Percentiles rank a stretch among this genome's conserved stretches.
Evolutionary conservation across 495 filamentous ascomycete species (phyloP).

Genomic region (Sordaria brevicollis): DNA sequence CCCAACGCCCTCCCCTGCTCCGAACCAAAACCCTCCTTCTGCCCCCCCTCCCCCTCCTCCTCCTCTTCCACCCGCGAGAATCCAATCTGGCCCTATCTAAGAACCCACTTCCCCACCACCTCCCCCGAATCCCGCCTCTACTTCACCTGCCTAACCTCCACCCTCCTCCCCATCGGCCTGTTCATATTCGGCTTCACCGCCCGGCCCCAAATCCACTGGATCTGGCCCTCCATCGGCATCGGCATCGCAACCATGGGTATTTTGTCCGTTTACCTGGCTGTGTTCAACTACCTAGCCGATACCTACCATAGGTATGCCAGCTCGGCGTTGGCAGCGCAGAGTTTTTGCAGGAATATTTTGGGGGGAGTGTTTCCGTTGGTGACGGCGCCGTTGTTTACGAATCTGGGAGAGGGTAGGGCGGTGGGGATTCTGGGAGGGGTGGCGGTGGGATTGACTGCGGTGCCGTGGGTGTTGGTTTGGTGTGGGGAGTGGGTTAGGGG

Average conservation of each 20-base stretch:
- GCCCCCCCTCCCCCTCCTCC: neutral
- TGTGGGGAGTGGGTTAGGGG: slow-evolving; percentile 71
- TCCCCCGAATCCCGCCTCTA: slow-evolving; percentile 74
- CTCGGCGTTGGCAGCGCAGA: slow-evolving; percentile 81
- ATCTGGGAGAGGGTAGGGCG: slow-evolving; percentile 61
- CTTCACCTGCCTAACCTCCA: slow-evolving; percentile 65
- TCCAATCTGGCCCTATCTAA: slow-evolving; percentile 26
- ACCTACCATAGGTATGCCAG: slow-evolving; percentile 76
- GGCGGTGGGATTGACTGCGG: slow-evolving; percentile 56
- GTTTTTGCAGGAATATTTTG: slow-evolving; percentile 73
- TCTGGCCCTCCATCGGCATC: slow-evolving; percentile 62
- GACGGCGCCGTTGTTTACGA: slow-evolving; percentile 58
- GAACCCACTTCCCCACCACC: slow-evolving; percentile 30
- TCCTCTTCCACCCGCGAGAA: neutral
- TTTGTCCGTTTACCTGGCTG: slow-evolving; percentile 76
- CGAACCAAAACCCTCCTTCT: slow-evolving; percentile 8
- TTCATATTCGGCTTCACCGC: slow-evolving; percentile 69
- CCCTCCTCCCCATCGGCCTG: slow-evolving; percentile 56
- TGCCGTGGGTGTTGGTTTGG: slow-evolving; percentile 79
- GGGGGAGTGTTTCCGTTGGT: slow-evolving; percentile 77
- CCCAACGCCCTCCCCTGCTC: neutral
- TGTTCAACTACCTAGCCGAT: slow-evolving; percentile 94
- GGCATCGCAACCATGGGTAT: slow-evolving; percentile 77
- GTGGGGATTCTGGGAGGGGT: slow-evolving; percentile 70
- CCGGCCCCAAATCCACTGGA: slow-evolving; percentile 60